phyloP scores from a whole-genome alignment of 495 filamentous ascomycete genomes.

The Glonium stellatum region DNA sequence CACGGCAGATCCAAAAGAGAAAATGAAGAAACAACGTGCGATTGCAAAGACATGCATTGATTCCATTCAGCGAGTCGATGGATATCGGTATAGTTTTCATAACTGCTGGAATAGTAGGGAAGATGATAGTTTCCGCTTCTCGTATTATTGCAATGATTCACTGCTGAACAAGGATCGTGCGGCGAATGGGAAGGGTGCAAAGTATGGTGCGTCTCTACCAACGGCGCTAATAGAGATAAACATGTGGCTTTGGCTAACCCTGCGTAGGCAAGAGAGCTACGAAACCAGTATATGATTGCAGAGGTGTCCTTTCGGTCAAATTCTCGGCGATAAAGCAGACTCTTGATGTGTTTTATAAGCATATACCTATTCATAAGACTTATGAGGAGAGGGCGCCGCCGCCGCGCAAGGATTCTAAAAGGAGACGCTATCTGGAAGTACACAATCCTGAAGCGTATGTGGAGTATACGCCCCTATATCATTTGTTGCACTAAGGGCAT shows the following conservation, averaged over 20 bases:
- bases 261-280: constrained; percentile 17
- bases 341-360: constrained; percentile 29
- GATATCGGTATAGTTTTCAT: constrained; percentile 31
- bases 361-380: constrained; percentile 28
- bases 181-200: constrained; percentile 27
- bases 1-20: constrained; percentile 22
- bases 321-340: constrained; percentile 26
- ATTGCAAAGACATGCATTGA: constrained; percentile 29
- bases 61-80: constrained; percentile 25
- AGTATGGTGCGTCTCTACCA: constrained; percentile 9
- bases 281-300: constrained; percentile 31
- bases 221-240: background rate
- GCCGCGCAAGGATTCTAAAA: constrained; percentile 29
- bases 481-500: constrained; percentile 1
- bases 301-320: constrained; percentile 28
- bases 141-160: constrained; percentile 34
- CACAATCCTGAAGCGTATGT: constrained; percentile 25
- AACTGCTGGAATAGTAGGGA: constrained; percentile 33
- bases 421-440: constrained; percentile 19
- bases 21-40: constrained; percentile 29
- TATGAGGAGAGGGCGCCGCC: constrained; percentile 30
- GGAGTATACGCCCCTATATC: constrained; percentile 5
- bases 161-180: constrained; percentile 31
- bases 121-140: constrained; percentile 30
- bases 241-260: background rate